Base-by-base conservation (phyloP, 2,329 filamentous ascomycete species). In the Pseudomassariella vexata region DNA sequence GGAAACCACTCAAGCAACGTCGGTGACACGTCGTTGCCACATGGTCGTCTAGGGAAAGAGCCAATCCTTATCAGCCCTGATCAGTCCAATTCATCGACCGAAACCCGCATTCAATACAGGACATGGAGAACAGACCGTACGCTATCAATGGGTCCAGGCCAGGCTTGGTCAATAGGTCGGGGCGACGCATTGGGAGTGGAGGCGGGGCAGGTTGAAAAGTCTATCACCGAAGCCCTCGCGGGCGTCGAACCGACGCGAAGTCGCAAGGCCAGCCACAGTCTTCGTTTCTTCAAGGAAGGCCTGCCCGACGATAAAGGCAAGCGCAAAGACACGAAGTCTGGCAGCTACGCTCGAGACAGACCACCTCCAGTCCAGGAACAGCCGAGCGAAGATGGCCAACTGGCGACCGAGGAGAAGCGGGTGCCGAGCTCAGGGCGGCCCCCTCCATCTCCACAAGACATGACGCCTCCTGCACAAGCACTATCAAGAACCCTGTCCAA, bases 211-310 rank as follows among this genome's bases (percentile, higher is more conserved):
- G 76, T 81, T 6, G 76, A 81, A 44, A 74, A 78, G 50, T 79
- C 75, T n/a, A 73, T 81, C 30, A 65, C 73, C 5, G 74, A 79
- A 40, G 73, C 72, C 18, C 63, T 80, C 48, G 67, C 73, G 12
- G 75, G 76, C 3, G 60, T 71, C n/a, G 76, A 80, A 45, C 74
- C 66, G 24, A 79, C 72, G 27, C 72, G 78, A 32, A 85, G 77
- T 47, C 72, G 78, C 43, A 82, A 82, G 54, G 72, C 78, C 23
- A 82, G 76, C 46, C 77, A 82, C 52, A 79, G 75, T 42, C 59
- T 82, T 36, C 67, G 78, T 2, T 78, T 82, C 46, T 82, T 82
- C 62, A 78, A 76, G 39, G 76, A 82, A 52, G 77, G 75, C 20
- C 57, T 80, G 12, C 74, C 75, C 3, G 71, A 78, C 32, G 74